These are phyloP conservation scores for Lecanosticta acicola DNA, from an alignment of 2,329 filamentous ascomycete species.

Conservation along the genomic window DNA sequence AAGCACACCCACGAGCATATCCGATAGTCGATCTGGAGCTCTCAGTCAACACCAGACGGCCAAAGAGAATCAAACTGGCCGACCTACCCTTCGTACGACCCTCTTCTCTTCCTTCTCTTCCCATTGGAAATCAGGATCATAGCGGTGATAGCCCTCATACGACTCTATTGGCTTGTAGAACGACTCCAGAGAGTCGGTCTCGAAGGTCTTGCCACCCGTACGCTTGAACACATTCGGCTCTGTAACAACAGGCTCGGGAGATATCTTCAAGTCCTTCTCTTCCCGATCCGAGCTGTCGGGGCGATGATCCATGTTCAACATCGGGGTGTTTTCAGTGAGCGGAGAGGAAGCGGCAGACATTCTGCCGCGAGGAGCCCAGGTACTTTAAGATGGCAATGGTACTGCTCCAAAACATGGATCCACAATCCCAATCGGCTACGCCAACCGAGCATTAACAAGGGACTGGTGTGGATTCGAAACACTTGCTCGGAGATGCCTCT, in stretches of 20 bases:
- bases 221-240: slow-evolving; percentile 18
- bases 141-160: slow-evolving; percentile 56
- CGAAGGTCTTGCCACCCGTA: slow-evolving; percentile 32
- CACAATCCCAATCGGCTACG: no score
- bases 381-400: no score
- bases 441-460: no score
- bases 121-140: slow-evolving; percentile 54
- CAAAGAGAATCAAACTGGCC: no score
- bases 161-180: slow-evolving; percentile 48
- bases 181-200: slow-evolving; percentile 30
- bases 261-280: slow-evolving; percentile 9
- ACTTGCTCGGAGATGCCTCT: no score
- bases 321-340: background rate
- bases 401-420: no score
- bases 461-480: no score
- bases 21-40: slow-evolving; percentile 45
- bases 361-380: no score
- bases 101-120: slow-evolving; percentile 51
- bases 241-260: slow-evolving; percentile 12
- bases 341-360: background rate
- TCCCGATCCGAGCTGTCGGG: background rate
- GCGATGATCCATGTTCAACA: background rate
- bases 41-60: slow-evolving; percentile 29
- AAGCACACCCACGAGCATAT: slow-evolving; percentile 51
- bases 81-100: slow-evolving; percentile 48